phyloP scores from a whole-genome alignment of 2,329 filamentous ascomycete species.

The Epichloe sylvatica region DNA sequence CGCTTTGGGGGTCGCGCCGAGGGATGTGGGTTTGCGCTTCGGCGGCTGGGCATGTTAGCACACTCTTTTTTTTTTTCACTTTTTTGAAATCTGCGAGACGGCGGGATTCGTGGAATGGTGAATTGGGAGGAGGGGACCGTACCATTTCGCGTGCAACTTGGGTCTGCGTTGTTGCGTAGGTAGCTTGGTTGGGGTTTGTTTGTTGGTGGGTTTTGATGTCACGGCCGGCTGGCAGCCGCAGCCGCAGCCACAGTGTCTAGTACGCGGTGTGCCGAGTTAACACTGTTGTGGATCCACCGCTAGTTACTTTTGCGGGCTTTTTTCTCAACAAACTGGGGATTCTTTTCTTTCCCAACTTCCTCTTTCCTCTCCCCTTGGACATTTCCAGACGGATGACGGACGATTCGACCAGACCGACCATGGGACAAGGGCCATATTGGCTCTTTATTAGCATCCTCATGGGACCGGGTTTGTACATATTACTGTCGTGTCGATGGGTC shows the following conservation, averaged over 20 bases:
- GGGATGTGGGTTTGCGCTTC: constrained; percentile 32
- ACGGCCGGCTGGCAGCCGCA: background rate
- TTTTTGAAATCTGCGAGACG: background rate
- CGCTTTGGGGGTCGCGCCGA: constrained; percentile 19
- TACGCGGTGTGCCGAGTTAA: no score
- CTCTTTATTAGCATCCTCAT: background rate
- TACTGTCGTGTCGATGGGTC: no score
- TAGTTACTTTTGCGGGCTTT: background rate
- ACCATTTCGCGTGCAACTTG: background rate
- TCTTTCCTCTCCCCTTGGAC: no score
- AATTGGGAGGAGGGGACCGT: background rate
- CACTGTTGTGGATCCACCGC: background rate
- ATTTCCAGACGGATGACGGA: no score
- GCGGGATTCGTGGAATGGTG: background rate
- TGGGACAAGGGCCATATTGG: background rate
- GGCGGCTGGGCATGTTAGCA: constrained; percentile 26
- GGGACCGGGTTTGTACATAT: background rate
- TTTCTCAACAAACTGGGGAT: background rate
- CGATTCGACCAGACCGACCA: no score
- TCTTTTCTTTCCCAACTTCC: background rate
- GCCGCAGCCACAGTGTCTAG: background rate
- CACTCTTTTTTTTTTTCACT: background rate
- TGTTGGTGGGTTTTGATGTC: background rate
- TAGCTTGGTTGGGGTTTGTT: no score
- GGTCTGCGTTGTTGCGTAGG: background rate